These are phyloP conservation scores for Claviceps maximensis DNA, from an alignment of 2,329 filamentous ascomycete species.

Conservation along the genomic window DNA sequence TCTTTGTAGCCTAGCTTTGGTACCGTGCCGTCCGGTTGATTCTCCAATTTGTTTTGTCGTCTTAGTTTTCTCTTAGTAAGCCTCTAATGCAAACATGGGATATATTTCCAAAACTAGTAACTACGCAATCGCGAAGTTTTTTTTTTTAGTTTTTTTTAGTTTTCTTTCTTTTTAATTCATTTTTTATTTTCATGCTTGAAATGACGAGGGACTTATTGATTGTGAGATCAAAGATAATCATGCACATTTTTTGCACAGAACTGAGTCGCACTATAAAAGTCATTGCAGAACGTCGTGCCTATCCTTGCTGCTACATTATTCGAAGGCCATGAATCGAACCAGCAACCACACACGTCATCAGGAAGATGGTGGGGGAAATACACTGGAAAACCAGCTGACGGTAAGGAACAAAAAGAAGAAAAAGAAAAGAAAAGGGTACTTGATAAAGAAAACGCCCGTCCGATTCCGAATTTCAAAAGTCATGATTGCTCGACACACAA, in stretches of 20 bases:
- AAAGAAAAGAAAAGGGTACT: background rate
- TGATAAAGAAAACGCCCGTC: background rate
- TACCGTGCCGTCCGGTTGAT: conserved; percentile 11
- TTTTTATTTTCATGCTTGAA: too few relatives aligned
- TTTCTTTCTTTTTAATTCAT: background rate
- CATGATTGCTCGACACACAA: too few relatives aligned
- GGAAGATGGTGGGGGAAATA: background rate
- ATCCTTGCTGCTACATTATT: too few relatives aligned
- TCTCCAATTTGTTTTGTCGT: conserved; percentile 29
- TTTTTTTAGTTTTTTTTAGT: background rate
- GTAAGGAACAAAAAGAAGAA: background rate
- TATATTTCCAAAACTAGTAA: conserved; percentile 19
- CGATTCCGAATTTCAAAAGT: background rate
- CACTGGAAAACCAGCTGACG: background rate
- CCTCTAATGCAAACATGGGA: conserved; percentile 52
- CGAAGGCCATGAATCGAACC: too few relatives aligned
- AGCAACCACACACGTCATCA: too few relatives aligned
- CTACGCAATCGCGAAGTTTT: too few relatives aligned
- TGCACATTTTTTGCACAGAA: too few relatives aligned
- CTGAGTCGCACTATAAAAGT: too few relatives aligned
- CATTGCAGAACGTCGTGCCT: too few relatives aligned
- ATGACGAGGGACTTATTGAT: too few relatives aligned
- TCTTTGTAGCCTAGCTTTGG: conserved; percentile 16
- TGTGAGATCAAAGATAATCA: too few relatives aligned
- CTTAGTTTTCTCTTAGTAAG: conserved; percentile 42